Evolutionary conservation across 352 stramenopile species (phyloP).

Genomic region (Globisporangium radiosum): DNA sequence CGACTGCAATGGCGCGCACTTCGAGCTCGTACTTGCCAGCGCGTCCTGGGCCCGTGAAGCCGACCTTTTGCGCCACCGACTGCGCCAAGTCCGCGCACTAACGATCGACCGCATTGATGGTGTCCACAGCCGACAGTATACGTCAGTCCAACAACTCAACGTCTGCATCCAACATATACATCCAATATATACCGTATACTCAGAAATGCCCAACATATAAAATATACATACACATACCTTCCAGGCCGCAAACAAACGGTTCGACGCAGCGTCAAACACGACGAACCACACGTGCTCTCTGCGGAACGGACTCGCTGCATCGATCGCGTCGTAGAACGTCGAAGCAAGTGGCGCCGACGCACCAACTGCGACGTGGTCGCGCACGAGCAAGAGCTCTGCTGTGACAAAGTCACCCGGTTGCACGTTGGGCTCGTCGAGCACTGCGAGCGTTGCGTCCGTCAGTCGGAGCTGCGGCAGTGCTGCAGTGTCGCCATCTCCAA

Average conservation of each 20-base stretch:
- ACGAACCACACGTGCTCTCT: constrained; percentile 75
- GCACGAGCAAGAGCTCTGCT: constrained; percentile 42
- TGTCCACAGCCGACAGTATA: no score
- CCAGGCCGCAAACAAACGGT: constrained; percentile 52
- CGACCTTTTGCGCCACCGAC: constrained; percentile 37
- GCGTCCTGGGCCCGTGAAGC: constrained; percentile 56
- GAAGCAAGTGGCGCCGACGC: constrained; percentile 42
- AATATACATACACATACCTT: constrained; percentile 29
- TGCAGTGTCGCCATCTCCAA: constrained; percentile 12
- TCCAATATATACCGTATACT: no score
- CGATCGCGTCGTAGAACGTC: constrained; percentile 69
- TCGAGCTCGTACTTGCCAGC: constrained; percentile 71
- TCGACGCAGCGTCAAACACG: constrained; percentile 52
- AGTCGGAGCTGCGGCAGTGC: constrained; percentile 33
- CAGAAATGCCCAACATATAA: no score
- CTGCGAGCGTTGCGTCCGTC: constrained; percentile 28
- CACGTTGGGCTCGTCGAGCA: constrained; percentile 63
- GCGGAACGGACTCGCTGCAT: constrained; percentile 55
- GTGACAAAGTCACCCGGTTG: constrained; percentile 77
- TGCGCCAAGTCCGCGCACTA: constrained; percentile 51
- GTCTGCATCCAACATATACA: no score
- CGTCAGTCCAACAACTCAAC: no score
- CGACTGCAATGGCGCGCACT: constrained; percentile 53
- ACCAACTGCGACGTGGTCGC: constrained; percentile 35
- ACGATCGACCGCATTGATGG: no score